Conservation (phyloP, 2,329 filamentous ascomycete genomes). For the Eurotiales sp. region DNA sequence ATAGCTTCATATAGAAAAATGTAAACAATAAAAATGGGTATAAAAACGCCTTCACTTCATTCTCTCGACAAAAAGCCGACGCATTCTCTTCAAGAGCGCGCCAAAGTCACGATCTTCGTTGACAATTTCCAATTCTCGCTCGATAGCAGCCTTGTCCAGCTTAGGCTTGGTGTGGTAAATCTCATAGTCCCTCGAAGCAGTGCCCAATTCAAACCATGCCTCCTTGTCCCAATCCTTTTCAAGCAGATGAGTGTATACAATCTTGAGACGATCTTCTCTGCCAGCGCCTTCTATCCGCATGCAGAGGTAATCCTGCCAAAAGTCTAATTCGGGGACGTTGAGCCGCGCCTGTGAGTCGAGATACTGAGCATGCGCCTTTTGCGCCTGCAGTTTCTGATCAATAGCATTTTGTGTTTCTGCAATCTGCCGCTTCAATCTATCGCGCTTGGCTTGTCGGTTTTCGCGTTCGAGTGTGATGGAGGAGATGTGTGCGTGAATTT, state of each 20-base stretch:
- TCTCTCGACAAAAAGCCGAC: constrained; percentile 55
- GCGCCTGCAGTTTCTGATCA: constrained; percentile 42
- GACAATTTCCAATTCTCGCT: constrained; percentile 53
- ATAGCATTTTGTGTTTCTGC: constrained; percentile 46
- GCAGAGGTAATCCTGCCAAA: constrained; percentile 91
- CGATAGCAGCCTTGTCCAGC: constrained; percentile 52
- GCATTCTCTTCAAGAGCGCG: constrained; percentile 60
- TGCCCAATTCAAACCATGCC: constrained; percentile 89
- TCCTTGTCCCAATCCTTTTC: constrained; percentile 85
- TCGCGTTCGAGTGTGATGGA: constrained; percentile 55
- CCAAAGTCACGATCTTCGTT: constrained; percentile 60
- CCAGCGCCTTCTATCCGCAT: constrained; percentile 86
- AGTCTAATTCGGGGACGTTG: constrained; percentile 89
- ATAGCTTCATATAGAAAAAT: background rate
- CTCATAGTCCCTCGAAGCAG: constrained; percentile 76
- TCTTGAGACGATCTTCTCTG: constrained; percentile 78
- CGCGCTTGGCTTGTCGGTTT: constrained; percentile 52
- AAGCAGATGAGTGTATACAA: constrained; percentile 82
- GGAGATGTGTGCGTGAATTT: constrained; percentile 60
- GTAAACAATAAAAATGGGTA: background rate
- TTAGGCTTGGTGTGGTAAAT: constrained; percentile 74
- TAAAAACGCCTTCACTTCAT: constrained; percentile 40
- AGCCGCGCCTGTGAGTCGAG: constrained; percentile 80
- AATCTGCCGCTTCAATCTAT: constrained; percentile 55
- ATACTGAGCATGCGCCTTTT: constrained; percentile 57